Evolutionary conservation across 306 rosid species (phyloP).

Genomic region (Rubus parviflorus): DNA sequence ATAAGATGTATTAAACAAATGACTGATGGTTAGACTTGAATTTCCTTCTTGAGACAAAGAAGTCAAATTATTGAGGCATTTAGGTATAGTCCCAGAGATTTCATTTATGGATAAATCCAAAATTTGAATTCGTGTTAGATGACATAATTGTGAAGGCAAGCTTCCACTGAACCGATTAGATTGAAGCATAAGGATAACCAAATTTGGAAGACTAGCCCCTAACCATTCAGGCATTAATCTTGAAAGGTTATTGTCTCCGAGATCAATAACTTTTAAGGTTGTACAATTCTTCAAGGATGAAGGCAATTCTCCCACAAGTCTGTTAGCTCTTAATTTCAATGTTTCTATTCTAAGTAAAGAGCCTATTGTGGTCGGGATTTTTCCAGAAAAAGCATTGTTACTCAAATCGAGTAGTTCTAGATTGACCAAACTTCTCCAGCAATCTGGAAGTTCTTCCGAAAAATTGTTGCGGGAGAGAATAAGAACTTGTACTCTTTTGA

Average conservation of each 20-base stretch:
- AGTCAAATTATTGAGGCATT: not conserved
- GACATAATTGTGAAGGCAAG: not conserved
- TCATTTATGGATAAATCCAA: slow-evolving; percentile 15
- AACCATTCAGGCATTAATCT: slow-evolving; percentile 5
- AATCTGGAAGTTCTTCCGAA: too few species aligned
- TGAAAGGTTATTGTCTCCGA: slow-evolving; percentile 11
- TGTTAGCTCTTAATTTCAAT: too few species aligned
- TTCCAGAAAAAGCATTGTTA: too few species aligned
- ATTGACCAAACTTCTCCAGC: too few species aligned
- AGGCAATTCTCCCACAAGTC: too few species aligned
- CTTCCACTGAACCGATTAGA: slow-evolving; percentile 6
- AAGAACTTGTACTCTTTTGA: too few species aligned
- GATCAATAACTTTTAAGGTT: not conserved
- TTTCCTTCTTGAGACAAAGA: not conserved
- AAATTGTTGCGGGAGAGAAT: too few species aligned
- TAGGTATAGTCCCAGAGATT: slow-evolving; percentile 2
- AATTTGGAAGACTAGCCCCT: not conserved
- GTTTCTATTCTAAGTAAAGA: too few species aligned
- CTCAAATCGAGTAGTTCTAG: too few species aligned
- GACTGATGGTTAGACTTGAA: not conserved
- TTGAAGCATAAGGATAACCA: slow-evolving; percentile 14
- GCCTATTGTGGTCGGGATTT: too few species aligned
- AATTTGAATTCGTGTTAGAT: not conserved
- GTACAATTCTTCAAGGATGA: slow-evolving; percentile 9
- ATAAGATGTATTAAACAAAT: too few species aligned